Base-by-base conservation (phyloP, 345 rosid genomes). In the Populus deltoides region DNA sequence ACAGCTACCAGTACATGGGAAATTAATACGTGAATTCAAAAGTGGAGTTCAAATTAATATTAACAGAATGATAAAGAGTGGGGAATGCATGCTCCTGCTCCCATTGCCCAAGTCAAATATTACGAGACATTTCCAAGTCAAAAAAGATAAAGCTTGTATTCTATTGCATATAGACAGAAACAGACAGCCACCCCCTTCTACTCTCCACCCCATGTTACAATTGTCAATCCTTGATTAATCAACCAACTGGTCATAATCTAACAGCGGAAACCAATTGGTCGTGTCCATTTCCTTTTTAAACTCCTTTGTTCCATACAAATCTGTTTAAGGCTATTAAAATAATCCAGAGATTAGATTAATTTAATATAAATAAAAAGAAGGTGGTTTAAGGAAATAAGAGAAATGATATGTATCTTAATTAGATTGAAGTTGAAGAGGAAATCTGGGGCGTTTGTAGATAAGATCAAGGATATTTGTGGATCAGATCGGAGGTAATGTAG, bases 191-290 rank as follows among this genome's bases (percentile, higher is more conserved):
- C 73, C 36, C 36, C 36, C n/a, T n/a, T n/a, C n/a, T 33, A 33
- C 35, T 33, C 35, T 33, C 35, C 35, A 3, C 35, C 0, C 35
- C 35, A 33, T 33, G 35, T 33, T n/a, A n/a, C 35, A 33, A 33
- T 33, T 4, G 35, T 33, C 35, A 33, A 33, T 33, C 35, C 35
- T 3, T 33, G n/a, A 33, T 33, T 4, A 33, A 33, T 33, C 35
- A 33, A 33, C 36, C 36, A 41, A n/a, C n/a, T 91, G 85, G 55
- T 89, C 92, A 81, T 89, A 84, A 8, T 81, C 82, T 81, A 92
- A 80, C 73, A 87, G 90, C 16, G 90, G 86, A 83, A 85, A 88
- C 97, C 97, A 93, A 70, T 81, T 83, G 72, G 81, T 77, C 49
- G 77, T 74, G 81, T 90, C 90, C 83, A 90, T 81, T 9, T 84